Evolutionary conservation across 441 rosid species (phyloP), one percentile per base, ranked within the genome.

Genomic region (Populus hybrid): DNA sequence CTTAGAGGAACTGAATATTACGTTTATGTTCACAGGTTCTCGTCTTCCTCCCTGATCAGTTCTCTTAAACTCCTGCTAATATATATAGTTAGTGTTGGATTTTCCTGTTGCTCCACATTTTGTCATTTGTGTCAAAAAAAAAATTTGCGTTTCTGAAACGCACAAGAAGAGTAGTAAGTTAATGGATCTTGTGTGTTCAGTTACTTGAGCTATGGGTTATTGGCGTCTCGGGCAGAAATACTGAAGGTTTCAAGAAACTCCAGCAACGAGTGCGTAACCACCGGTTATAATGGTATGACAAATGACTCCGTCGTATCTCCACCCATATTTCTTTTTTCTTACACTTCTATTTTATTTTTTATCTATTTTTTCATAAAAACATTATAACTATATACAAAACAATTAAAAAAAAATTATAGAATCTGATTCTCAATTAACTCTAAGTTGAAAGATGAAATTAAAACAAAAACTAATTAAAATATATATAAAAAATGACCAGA

Each of bases 221-320:
- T 95, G 76, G 99, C 99, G 70, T 97, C 99, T 78, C 90, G 98
- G 80, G 98, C 94, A 3, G 98, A 94, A 77, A 94, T 95, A 80
- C 72, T 95, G 87, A 90, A 88, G 85, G 86, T 73, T 38, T 89
- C 92, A 26, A 90, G 84, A 67, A 94, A 75, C 61, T 78, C 93
- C 80, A 85, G 76, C 79, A 92, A 90, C 85, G 93, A 93, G 40
- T 95, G 99, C 83, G 83, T 91, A 82, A 79, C 85, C 83, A 88
- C 77, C 59, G 97, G 97, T 81, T 91, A 86, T 81, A 85, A 89
- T 83, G 98, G 99, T 95, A 61, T 40, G 46, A 19, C 9, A 21
- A n/a, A 21, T 4, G 7, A 61, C 24, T 21, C 24, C 21, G 36
- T 7, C 9, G 71, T 68, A 16, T 34, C 34, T 38, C 42, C 38